phyloP scores from a whole-genome alignment of 2,329 filamentous ascomycete genomes.

The Botrytis squamosa region DNA sequence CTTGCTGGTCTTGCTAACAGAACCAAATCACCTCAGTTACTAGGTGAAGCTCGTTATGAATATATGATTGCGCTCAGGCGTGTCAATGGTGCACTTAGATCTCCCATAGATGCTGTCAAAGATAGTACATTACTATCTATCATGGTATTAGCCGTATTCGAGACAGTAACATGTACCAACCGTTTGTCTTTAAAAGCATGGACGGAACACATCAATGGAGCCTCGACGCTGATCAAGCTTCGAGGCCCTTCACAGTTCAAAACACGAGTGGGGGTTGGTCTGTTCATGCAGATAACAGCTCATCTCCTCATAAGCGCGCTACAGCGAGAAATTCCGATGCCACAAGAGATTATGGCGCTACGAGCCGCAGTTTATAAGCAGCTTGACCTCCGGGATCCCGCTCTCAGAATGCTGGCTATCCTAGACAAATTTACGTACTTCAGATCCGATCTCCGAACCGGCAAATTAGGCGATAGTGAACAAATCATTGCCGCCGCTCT shows the following conservation, averaged over 20 bases:
- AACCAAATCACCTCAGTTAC: conserved; percentile 39
- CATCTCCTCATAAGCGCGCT: neutral
- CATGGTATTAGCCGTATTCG: conserved; percentile 52
- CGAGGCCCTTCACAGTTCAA: conserved; percentile 49
- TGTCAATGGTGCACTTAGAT: conserved; percentile 49
- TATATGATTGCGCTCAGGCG: conserved; percentile 51
- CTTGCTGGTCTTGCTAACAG: conserved; percentile 49
- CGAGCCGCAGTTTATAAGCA: neutral
- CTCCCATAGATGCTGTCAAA: conserved; percentile 47
- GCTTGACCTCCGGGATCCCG: neutral
- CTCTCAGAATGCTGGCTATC: neutral
- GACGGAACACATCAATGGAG: conserved; percentile 55
- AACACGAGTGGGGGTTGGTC: conserved; percentile 43
- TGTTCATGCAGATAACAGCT: neutral
- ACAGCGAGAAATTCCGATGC: neutral
- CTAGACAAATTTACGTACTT: neutral
- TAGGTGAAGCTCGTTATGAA: conserved; percentile 49
- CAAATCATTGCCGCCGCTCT: neutral
- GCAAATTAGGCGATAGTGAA: neutral
- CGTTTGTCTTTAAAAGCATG: conserved; percentile 48
- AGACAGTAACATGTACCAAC: conserved; percentile 48
- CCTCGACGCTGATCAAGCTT: conserved; percentile 49
- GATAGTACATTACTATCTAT: conserved; percentile 55
- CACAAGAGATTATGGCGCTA: neutral
- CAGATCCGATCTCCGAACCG: neutral